Percentiles rank a stretch among this genome's conserved stretches.
These are phyloP conservation scores for Saccharata proteae DNA, from an alignment of 2,329 filamentous ascomycete genomes.

Conservation along the genomic window DNA sequence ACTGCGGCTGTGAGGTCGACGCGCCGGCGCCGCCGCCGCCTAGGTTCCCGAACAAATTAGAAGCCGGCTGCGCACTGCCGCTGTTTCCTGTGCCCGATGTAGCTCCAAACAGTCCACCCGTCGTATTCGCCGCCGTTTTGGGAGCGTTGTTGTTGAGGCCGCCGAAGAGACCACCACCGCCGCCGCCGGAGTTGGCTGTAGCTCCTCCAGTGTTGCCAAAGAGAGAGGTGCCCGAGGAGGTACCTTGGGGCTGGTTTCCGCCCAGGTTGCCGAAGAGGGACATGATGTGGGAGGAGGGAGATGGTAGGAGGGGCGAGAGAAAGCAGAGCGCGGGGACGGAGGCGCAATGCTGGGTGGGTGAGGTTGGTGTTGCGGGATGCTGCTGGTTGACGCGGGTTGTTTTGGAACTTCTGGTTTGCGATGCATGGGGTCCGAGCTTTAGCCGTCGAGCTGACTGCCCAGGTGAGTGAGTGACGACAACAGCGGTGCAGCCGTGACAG, in stretches of 20 bases:
- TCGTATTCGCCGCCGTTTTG: conserved; percentile 3
- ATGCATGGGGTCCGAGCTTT: neutral
- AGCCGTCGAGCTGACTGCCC: neutral
- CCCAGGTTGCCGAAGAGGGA: conserved; percentile 20
- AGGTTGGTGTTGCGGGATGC: conserved; percentile 11
- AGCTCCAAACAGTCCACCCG: conserved; percentile 4
- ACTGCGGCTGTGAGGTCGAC: conserved; percentile 10
- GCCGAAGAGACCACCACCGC: conserved; percentile 5
- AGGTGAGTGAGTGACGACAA: neutral
- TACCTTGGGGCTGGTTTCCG: conserved; percentile 14
- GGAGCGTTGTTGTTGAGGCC: neutral
- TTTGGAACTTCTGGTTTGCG: conserved; percentile 10
- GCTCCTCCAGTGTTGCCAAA: conserved; percentile 15
- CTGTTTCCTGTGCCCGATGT: too few relatives aligned
- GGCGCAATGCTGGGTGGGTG: conserved; percentile 11
- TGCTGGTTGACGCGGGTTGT: conserved; percentile 11
- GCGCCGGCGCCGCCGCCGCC: conserved; percentile 6
- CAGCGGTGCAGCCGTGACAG: too few relatives aligned
- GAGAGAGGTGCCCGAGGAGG: conserved; percentile 13
- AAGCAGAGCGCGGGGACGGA: too few relatives aligned
- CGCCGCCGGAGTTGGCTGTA: conserved; percentile 2
- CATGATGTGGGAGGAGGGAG: conserved; percentile 11
- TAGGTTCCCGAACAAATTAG: neutral
- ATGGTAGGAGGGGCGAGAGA: conserved; percentile 10
- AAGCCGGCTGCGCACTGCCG: conserved; percentile 1